Base-by-base conservation (phyloP, 805 yeast genomes). In the Priceomyces carsonii region DNA sequence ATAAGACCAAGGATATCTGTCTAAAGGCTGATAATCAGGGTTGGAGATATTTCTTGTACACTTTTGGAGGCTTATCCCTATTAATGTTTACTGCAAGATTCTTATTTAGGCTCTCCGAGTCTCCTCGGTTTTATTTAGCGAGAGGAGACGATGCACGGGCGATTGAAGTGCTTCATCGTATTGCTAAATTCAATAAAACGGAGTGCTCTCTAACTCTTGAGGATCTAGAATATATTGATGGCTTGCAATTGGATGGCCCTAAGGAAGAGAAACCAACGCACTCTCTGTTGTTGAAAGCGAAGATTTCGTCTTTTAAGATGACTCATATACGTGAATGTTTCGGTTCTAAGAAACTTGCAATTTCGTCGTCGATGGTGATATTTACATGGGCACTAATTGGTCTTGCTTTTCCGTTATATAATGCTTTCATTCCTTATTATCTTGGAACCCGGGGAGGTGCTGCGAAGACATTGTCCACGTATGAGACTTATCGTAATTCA, bases 341-440 rank as follows among this genome's bases (percentile, higher is more conserved):
- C 53, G 66, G 69, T 3, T 65, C 70, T 8, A 61, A 55, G 38
- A 61, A 57, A 31, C 61, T 75, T n/a, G 71, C 70, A 3, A 32
- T 61, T n/a, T 64, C 81, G 16, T 55, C 76, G 20, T 48, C 64
- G 18, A 40, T 73, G 13, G 63, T 66, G 20, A 58, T 65, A 9
- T 45, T 57, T 24, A 66, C 80, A 1, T 80, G 85, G 85, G 69
- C 74, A 5, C 54, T 76, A 29, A 68, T 78, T 43, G 83, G 84
- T 35, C 57, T 77, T 25, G 71, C 80, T n/a, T 79, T 75, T 53
- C 77, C 81, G 3, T 59, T 75, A 24, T 79, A 71, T 55, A 69
- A 71, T 48, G 76, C 77, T 27, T 79, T 76, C 53, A 54, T 78
- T 19, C 79, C 80, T 22, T 63, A 66, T 26, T 79, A 69, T 48